These are phyloP conservation scores for Pittosporum tobira DNA, from an alignment of 129 eudicot species.

Conservation along the genomic window DNA sequence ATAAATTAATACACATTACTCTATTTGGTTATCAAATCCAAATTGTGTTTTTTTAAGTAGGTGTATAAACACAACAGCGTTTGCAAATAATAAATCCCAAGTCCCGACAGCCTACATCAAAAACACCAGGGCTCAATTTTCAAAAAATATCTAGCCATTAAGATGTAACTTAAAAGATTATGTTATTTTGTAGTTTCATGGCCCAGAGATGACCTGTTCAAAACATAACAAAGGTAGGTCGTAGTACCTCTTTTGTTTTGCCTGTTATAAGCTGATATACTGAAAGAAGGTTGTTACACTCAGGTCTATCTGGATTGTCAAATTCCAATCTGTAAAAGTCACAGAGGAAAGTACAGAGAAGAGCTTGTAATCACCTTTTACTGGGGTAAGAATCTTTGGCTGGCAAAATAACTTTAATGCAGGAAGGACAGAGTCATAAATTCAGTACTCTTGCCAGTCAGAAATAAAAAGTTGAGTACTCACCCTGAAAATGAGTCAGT, in stretches of 20 bases:
- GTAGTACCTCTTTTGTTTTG: slow-evolving; percentile 77
- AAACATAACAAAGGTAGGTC: slow-evolving; percentile 3
- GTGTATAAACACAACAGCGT: too few relatives aligned
- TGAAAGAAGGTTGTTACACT: slow-evolving; percentile 85
- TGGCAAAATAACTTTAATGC: not conserved
- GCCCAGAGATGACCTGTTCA: not conserved
- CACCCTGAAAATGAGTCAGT: slow-evolving; percentile 89
- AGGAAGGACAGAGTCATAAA: not conserved
- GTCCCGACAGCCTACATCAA: too few relatives aligned
- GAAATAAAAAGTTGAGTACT: slow-evolving; percentile 15
- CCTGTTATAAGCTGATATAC: slow-evolving; percentile 80
- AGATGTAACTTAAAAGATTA: too few relatives aligned
- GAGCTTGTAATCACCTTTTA: slow-evolving; percentile 8
- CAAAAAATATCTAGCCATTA: too few relatives aligned
- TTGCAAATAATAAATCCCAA: too few relatives aligned
- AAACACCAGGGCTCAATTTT: too few relatives aligned
- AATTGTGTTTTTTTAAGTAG: too few relatives aligned
- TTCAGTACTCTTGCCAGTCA: not conserved
- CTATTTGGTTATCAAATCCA: too few relatives aligned
- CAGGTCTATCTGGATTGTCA: slow-evolving; percentile 88
- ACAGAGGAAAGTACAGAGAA: not conserved
- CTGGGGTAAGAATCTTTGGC: not conserved
- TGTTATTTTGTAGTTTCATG: not conserved
- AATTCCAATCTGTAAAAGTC: slow-evolving; percentile 63
- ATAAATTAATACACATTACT: too few relatives aligned